phyloP scores from a whole-genome alignment of 208 protist species.

The Leptomonas seymouri region DNA sequence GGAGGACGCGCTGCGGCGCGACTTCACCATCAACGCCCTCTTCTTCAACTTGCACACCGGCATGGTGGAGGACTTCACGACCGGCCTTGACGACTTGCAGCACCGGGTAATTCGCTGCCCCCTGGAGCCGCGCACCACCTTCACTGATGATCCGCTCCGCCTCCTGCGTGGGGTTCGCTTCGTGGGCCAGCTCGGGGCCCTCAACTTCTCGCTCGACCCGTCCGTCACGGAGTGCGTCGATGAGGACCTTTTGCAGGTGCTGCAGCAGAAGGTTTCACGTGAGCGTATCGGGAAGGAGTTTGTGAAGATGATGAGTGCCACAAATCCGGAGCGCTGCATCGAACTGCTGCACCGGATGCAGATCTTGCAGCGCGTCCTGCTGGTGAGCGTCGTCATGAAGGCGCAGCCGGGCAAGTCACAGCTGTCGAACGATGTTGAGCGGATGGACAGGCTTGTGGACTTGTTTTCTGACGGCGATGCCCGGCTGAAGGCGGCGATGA shows the following conservation, averaged over 20 bases:
- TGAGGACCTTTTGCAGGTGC: constrained; percentile 46
- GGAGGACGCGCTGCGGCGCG: constrained; percentile 96
- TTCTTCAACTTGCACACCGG: constrained; percentile 98
- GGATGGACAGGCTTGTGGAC: constrained; percentile 39
- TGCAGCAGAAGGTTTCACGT: constrained; percentile 82
- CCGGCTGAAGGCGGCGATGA: constrained; percentile 28
- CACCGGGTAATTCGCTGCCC: constrained; percentile 90
- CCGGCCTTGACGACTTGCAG: constrained; percentile 90
- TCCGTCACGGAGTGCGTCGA: constrained; percentile 58
- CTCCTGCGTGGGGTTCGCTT: constrained; percentile 95
- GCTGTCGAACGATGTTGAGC: constrained; percentile 47
- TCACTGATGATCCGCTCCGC: constrained; percentile 95
- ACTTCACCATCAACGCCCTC: constrained; percentile 99
- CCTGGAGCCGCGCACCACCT: constrained; percentile 80
- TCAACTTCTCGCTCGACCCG: constrained; percentile 84
- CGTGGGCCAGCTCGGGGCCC: constrained; percentile 81
- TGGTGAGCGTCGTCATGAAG: constrained; percentile 65
- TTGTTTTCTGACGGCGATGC: constrained; percentile 6
- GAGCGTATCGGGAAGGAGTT: constrained; percentile 89
- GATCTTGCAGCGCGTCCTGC: constrained; percentile 68
- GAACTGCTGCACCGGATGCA: constrained; percentile 54
- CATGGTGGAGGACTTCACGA: constrained; percentile 96
- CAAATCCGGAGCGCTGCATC: constrained; percentile 64
- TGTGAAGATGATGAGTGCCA: constrained; percentile 74
- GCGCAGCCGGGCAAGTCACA: constrained; percentile 43